These are phyloP conservation scores for Apiospora saccharicola DNA, from an alignment of 2,329 filamentous ascomycete species.

Conservation along the genomic window DNA sequence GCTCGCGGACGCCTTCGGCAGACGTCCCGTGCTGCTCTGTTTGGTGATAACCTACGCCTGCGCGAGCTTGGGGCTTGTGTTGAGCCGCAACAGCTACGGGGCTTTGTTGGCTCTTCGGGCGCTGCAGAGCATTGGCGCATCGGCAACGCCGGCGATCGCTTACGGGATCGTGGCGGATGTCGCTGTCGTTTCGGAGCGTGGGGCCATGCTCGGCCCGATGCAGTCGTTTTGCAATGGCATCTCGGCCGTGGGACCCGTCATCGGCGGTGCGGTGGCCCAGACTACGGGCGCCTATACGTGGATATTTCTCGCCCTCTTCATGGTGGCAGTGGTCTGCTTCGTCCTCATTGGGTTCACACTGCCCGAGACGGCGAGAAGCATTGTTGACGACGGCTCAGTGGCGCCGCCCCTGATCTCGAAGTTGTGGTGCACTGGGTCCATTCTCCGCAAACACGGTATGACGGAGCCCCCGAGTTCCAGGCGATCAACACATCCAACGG, in stretches of 20 bases:
- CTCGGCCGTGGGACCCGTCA: constrained; percentile 12
- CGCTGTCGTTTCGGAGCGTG: background rate
- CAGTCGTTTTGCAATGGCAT: constrained; percentile 20
- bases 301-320: constrained; percentile 16
- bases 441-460: background rate
- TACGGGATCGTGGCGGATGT: constrained; percentile 26
- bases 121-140: constrained; percentile 52
- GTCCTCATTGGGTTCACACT: background rate
- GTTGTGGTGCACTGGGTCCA: background rate
- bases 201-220: constrained; percentile 23
- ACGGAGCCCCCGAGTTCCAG: background rate
- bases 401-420: background rate
- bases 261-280: constrained; percentile 18
- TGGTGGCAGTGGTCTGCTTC: background rate
- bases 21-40: background rate
- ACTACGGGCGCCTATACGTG: constrained; percentile 7
- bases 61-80: constrained; percentile 49
- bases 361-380: background rate
- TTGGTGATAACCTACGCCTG: constrained; percentile 47
- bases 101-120: constrained; percentile 47
- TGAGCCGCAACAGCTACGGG: constrained; percentile 45
- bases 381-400: background rate
- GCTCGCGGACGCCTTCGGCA: constrained; percentile 22
- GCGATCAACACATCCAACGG: too few species aligned
- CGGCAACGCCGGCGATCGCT: constrained; percentile 48